These are phyloP conservation scores for Teratosphaeria zuluensis DNA, from an alignment of 2,329 filamentous ascomycete species.

Conservation along the genomic window DNA sequence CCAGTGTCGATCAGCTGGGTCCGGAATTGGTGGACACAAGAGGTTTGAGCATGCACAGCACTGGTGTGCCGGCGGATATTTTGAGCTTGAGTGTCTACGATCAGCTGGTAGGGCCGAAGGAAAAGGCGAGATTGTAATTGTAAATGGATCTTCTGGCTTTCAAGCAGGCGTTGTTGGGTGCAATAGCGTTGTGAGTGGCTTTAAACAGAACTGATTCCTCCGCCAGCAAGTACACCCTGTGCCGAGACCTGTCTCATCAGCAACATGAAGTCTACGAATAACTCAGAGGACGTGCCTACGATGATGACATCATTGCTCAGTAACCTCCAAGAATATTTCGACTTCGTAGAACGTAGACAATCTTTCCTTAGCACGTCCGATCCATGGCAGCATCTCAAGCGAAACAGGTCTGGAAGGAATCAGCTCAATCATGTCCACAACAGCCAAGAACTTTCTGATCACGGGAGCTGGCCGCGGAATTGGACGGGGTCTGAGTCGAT, in stretches of 20 bases:
- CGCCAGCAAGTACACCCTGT: no score
- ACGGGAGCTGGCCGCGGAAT: constrained; percentile 31
- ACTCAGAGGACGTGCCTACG: no score
- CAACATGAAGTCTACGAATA: no score
- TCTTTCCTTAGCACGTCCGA: no score
- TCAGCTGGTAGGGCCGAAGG: constrained; percentile 33
- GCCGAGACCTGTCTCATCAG: no score
- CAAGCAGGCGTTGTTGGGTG: neutral
- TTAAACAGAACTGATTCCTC: neutral
- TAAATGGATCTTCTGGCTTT: neutral
- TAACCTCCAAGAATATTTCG: neutral
- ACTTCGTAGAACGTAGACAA: no score
- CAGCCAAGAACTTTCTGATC: constrained; percentile 32
- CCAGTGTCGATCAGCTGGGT: constrained; percentile 64
- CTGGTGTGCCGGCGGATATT: constrained; percentile 52
- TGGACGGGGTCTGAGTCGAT: constrained; percentile 28
- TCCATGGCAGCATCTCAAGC: no score
- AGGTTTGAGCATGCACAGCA: constrained; percentile 54
- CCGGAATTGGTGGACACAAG: constrained; percentile 70
- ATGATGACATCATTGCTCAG: neutral
- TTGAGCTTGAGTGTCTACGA: constrained; percentile 49
- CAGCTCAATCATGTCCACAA: neutral
- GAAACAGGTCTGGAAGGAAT: no score
- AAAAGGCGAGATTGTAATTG: constrained; percentile 19
- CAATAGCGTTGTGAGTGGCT: neutral